A percentile compares a stretch with the other conserved stretches of the same genome.
Conservation (phyloP, 2,329 filamentous ascomycete genomes). For the Eurotiales sp. region DNA sequence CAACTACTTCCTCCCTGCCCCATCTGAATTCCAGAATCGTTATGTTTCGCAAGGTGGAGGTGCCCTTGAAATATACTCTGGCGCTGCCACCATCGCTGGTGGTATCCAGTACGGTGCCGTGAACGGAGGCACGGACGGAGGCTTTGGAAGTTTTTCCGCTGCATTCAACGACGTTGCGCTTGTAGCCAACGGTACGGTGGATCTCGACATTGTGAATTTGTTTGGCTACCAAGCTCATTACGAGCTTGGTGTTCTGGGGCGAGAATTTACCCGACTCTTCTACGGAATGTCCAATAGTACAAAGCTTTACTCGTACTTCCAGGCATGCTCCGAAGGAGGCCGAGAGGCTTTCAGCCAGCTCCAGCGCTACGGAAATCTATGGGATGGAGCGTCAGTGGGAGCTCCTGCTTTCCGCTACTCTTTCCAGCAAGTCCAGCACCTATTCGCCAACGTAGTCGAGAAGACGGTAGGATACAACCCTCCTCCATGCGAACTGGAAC, state of each 20-base stretch:
- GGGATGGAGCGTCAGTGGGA: constrained; percentile 42
- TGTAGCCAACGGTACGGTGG: constrained; percentile 40
- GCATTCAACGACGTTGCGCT: constrained; percentile 37
- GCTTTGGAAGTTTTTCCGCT: constrained; percentile 47
- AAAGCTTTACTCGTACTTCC: constrained; percentile 19
- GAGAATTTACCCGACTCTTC: constrained; percentile 39
- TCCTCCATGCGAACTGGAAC: constrained; percentile 43
- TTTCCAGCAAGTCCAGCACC: constrained; percentile 39
- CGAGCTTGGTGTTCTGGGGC: constrained; percentile 47
- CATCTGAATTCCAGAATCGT: constrained; percentile 43
- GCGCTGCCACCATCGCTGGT: constrained; percentile 42
- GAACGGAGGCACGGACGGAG: constrained; percentile 46
- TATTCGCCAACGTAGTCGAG: constrained; percentile 35
- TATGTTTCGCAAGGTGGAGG: constrained; percentile 47
- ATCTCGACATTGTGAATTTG: too few species aligned
- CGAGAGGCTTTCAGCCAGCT: constrained; percentile 46
- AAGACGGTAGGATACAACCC: constrained; percentile 37
- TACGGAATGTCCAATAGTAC: constrained; percentile 26
- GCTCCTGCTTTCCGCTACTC: constrained; percentile 43
- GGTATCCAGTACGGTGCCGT: constrained; percentile 46
- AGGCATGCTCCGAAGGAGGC: constrained; percentile 46
- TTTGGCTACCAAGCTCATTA: constrained; percentile 47
- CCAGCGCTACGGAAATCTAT: constrained; percentile 34
- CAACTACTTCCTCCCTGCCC: constrained; percentile 43
- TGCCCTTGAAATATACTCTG: constrained; percentile 47